Evolutionary conservation across 129 eudicot genomes (phyloP), one percentile per base, ranked within the genome.

Genomic region (Centrapalus pauciflorus): DNA sequence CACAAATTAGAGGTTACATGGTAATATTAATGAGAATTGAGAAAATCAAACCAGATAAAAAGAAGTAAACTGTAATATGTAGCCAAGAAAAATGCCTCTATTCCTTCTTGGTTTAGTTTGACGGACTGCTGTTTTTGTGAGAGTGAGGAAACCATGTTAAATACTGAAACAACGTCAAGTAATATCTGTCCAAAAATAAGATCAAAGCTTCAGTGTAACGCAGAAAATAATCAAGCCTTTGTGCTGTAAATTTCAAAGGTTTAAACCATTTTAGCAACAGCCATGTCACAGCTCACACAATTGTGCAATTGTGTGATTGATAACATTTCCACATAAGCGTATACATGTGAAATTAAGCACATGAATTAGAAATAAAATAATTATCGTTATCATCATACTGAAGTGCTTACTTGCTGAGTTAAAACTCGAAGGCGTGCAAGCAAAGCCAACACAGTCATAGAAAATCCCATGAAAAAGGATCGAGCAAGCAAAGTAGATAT

Each of bases 351-450:
- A 40, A 16, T 25, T 45, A 55, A 45, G 45, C 43, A 7, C 11
- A 24, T 34, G 10, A 34, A 7, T 7, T 1, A 2, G 3, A 7
- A 21, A 30, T 17, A 27, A 28, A 17, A 13, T 58, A 58, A 58
- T 13, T 25, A 21, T 41, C 21, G 38, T 21, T 8, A 49, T 12
- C 25, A 20, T 60, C 19, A 27, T 32, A 46, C 1, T 24, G 64
- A 40, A 45, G n/a, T 67, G 68, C 89, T 80, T 89, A 89, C 99
- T 74, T 93, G 98, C 43, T 94, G 96, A 82, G 91, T 81, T 83
- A 94, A 74, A 66, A 82, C 88, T 80, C 95, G 82, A 38, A 93
- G 74, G 20, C 99, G 96, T 40, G 87, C 92, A 75, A 93, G 92
- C 81, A 93, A 58, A 62, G 93, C 89, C 69, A 80, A 68, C 46